Evolutionary conservation across 2,329 filamentous ascomycete genomes (phyloP).

Genomic region (Ceratocystiopsis sp.): DNA sequence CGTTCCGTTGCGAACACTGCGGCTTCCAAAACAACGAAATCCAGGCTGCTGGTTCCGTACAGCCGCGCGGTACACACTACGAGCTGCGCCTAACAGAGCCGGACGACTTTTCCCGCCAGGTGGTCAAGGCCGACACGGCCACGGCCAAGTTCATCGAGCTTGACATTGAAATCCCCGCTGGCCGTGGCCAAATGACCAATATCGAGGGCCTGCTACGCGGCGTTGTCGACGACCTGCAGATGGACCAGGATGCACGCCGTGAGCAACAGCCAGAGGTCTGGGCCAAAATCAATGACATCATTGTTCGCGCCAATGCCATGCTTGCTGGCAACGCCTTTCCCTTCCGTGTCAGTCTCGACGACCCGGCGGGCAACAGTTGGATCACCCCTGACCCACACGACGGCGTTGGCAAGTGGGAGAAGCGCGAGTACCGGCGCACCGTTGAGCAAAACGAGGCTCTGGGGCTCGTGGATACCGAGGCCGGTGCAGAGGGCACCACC

Average conservation of each 20-base stretch:
- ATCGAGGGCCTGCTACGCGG: constrained; percentile 72
- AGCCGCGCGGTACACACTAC: constrained; percentile 74
- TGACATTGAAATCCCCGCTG: constrained; percentile 82
- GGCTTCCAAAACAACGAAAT: constrained; percentile 83
- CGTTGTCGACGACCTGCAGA: constrained; percentile 63
- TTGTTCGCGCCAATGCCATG: constrained; percentile 60
- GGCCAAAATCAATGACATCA: constrained; percentile 59
- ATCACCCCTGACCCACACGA: constrained; percentile 76
- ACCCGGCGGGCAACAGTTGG: constrained; percentile 90
- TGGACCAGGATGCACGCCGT: constrained; percentile 71
- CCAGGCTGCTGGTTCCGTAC: constrained; percentile 80
- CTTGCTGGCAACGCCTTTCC: constrained; percentile 62
- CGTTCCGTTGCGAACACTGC: constrained; percentile 84
- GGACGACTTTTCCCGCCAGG: constrained; percentile 65
- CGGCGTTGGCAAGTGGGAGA: constrained; percentile 72
- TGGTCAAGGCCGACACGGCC: constrained; percentile 84
- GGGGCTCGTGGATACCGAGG: constrained; percentile 51
- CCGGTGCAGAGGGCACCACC: constrained; percentile 18
- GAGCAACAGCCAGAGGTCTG: constrained; percentile 61
- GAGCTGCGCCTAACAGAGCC: constrained; percentile 58
- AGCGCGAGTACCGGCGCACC: constrained; percentile 68
- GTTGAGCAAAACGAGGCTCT: constrained; percentile 74
- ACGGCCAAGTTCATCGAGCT: constrained; percentile 77
- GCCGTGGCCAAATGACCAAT: constrained; percentile 82
- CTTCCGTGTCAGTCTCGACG: constrained; percentile 76